phyloP scores from a whole-genome alignment of 2,329 filamentous ascomycete species.

The Trichoderma lentiforme region DNA sequence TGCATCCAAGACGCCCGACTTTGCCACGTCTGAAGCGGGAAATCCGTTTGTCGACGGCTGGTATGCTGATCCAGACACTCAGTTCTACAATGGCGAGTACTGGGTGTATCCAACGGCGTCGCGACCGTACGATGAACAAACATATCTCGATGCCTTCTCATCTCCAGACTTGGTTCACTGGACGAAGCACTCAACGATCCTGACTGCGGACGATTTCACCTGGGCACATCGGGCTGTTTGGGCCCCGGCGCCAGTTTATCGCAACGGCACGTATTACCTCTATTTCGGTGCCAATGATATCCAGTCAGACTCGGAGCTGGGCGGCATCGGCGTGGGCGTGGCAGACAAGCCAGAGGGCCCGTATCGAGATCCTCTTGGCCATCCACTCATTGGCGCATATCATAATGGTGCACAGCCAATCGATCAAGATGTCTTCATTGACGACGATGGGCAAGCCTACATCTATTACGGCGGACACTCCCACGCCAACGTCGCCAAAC shows the following conservation, averaged over 20 bases:
- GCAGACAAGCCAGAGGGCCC: conserved; percentile 35
- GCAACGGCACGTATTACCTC: conserved; percentile 46
- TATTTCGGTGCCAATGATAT: conserved; percentile 51
- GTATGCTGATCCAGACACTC: conserved; percentile 51
- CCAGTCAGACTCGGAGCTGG: conserved; percentile 35
- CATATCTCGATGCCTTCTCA: conserved; percentile 50
- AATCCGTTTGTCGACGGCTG: conserved; percentile 49
- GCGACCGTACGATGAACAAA: conserved; percentile 43
- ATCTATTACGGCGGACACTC: conserved; percentile 40
- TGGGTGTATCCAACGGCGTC: conserved; percentile 50
- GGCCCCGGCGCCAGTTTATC: conserved; percentile 44
- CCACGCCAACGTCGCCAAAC: conserved; percentile 40
- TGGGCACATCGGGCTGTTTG: conserved; percentile 47
- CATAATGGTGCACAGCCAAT: conserved; percentile 46
- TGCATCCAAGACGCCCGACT: conserved; percentile 28
- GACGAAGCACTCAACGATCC: conserved; percentile 44
- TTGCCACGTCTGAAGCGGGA: conserved; percentile 39
- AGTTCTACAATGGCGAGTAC: conserved; percentile 43
- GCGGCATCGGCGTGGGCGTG: conserved; percentile 37
- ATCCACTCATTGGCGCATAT: conserved; percentile 36
- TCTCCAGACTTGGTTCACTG: conserved; percentile 47
- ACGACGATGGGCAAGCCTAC: conserved; percentile 42
- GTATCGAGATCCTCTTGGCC: conserved; percentile 34
- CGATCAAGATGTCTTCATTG: conserved; percentile 40
- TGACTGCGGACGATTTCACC: conserved; percentile 31